phyloP scores from a whole-genome alignment of 257 asterid genomes.

The Gynochthodes officinalis region DNA sequence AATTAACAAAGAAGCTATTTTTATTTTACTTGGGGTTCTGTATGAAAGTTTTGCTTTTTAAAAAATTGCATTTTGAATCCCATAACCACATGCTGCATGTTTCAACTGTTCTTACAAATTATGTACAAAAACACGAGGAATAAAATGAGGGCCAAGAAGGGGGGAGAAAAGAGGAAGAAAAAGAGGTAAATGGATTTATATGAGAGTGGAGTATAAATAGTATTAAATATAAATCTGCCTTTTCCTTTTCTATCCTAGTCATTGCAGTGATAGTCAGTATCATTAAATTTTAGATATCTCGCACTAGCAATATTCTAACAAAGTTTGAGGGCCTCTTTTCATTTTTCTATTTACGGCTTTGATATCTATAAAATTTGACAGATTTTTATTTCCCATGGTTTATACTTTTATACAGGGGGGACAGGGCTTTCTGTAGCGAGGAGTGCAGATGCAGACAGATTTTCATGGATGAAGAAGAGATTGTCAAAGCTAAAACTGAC shows the following conservation, averaged over 20 bases:
- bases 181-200: not conserved
- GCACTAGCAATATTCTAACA: not conserved
- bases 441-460: conserved; percentile 93
- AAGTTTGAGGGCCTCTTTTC: not conserved
- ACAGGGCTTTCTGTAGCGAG: conserved; percentile 77
- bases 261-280: not conserved
- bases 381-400: not conserved
- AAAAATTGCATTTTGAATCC: not conserved
- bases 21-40: not conserved
- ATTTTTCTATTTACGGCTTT: not conserved
- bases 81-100: not conserved
- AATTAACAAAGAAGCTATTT: not conserved
- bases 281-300: not conserved
- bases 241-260: conserved; percentile 4
- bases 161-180: not conserved
- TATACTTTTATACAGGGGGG: conserved; percentile 53
- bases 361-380: not conserved
- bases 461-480: conserved; percentile 80
- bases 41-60: not conserved
- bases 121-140: not conserved
- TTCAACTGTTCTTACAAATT: not conserved
- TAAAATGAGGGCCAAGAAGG: not conserved
- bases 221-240: not conserved
- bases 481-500: conserved; percentile 30
- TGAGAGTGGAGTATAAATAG: not conserved